Evolutionary conservation across 2,329 filamentous ascomycete species (phyloP).

Genomic region (Biscogniauxia sp.): DNA sequence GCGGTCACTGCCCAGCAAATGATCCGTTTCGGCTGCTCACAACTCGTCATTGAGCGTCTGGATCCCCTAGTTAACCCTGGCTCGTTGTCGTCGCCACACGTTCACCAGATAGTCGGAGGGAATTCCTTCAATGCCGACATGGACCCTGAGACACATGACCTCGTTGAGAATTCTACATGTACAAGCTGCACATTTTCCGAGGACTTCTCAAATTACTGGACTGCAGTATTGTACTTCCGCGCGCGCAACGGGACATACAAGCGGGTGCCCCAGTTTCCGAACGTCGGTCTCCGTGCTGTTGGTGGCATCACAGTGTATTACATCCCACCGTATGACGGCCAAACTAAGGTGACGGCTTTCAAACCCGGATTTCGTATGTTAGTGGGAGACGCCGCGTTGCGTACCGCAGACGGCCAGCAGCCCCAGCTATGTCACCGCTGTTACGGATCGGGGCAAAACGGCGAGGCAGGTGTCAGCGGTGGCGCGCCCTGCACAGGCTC

Average conservation of each 20-base stretch:
- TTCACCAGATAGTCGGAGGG: constrained; percentile 31
- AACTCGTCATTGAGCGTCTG: constrained; percentile 30
- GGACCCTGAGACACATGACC: constrained; percentile 23
- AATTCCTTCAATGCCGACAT: constrained; percentile 30
- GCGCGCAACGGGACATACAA: constrained; percentile 28
- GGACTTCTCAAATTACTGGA: constrained; percentile 31
- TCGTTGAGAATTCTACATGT: constrained; percentile 25
- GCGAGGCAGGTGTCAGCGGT: constrained; percentile 25
- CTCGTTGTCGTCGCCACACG: constrained; percentile 25
- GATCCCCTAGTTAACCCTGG: constrained; percentile 31
- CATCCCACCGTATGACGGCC: constrained; percentile 32
- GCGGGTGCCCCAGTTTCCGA: constrained; percentile 29
- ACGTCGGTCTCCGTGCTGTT: constrained; percentile 26
- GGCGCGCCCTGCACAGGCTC: constrained; percentile 31
- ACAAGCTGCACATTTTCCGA: constrained; percentile 28
- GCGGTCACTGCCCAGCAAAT: constrained; percentile 30
- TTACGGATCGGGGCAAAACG: constrained; percentile 17
- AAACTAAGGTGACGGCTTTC: constrained; percentile 41
- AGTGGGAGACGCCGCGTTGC: constrained; percentile 37
- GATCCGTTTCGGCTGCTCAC: constrained; percentile 32
- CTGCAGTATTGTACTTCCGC: constrained; percentile 26
- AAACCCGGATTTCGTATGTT: constrained; percentile 46
- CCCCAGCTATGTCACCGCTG: constrained; percentile 39
- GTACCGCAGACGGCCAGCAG: constrained; percentile 23
- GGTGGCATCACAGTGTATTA: constrained; percentile 33